These are phyloP conservation scores for Aspergillus sojae DNA, from an alignment of 2,329 filamentous ascomycete species.

Conservation along the genomic window DNA sequence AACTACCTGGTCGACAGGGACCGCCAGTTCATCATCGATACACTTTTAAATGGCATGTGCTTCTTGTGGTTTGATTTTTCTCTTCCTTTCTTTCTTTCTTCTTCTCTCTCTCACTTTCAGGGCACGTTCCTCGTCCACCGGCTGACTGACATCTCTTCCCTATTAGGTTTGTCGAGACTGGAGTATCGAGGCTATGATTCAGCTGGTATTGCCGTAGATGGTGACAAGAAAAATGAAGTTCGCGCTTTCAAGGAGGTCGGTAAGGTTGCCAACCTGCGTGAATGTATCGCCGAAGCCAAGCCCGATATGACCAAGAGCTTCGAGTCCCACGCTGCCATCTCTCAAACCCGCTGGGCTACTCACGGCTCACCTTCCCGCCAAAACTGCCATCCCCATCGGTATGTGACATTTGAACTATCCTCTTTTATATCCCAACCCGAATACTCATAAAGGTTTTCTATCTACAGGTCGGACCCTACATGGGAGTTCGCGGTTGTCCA, in stretches of 20 bases:
- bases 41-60: conserved; percentile 81
- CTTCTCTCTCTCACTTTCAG: too few species aligned
- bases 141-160: background rate
- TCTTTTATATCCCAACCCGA: background rate
- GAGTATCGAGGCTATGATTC: conserved; percentile 99
- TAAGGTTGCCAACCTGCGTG: conserved; percentile 95
- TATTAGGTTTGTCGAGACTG: conserved; percentile 81
- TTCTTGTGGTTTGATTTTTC: too few species aligned
- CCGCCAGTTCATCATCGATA: conserved; percentile 92
- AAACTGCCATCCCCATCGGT: conserved; percentile 99
- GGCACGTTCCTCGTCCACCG: conserved; percentile 38
- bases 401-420: conserved; percentile 41
- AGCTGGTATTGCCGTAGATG: conserved; percentile 91
- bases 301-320: conserved; percentile 90
- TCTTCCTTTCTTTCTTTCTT: too few species aligned
- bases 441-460: background rate
- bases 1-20: conserved; percentile 99
- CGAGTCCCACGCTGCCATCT: conserved; percentile 97
- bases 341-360: conserved; percentile 98
- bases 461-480: conserved; percentile 77
- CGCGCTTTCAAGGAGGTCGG: conserved; percentile 98
- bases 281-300: conserved; percentile 82
- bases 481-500: conserved; percentile 98
- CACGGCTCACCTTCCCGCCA: conserved; percentile 89
- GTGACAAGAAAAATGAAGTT: conserved; percentile 98